Percentiles rank a stretch among this genome's conserved stretches.
Evolutionary conservation across 768 basidiomycete genomes (phyloP).

Genomic region (Hygrophoropsis aurantiaca): DNA sequence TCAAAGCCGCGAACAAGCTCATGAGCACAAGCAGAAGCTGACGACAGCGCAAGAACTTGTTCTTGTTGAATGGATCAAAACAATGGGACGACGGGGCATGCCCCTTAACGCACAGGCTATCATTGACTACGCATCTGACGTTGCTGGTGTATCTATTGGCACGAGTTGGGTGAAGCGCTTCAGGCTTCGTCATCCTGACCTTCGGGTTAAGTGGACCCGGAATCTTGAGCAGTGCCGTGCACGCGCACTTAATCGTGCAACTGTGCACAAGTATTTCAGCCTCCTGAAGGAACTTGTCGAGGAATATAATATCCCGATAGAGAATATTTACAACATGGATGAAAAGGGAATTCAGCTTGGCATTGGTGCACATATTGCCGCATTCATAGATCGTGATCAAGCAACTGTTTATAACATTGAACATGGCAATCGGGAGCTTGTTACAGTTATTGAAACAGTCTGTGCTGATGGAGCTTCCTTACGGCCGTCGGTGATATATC

Average conservation of each 20-base stretch:
- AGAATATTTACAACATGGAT: constrained; percentile 15
- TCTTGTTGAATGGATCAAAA: constrained; percentile 24
- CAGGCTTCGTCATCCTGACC: constrained; percentile 17
- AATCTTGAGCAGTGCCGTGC: constrained; percentile 24
- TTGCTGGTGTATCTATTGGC: constrained; percentile 16
- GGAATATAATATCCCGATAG: constrained; percentile 4
- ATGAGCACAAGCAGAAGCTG: no score
- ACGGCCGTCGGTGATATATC: constrained; percentile 33
- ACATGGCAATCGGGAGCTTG: constrained; percentile 35
- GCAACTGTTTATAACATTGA: constrained; percentile 1
- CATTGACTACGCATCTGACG: constrained; percentile 11
- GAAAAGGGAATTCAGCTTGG: constrained; percentile 14
- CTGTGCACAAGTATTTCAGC: constrained; percentile 19
- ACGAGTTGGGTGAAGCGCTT: constrained; percentile 19
- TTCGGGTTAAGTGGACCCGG: constrained; percentile 19
- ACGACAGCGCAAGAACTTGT: constrained; percentile 19
- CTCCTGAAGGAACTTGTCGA: constrained; percentile 7
- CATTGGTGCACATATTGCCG: constrained; percentile 2
- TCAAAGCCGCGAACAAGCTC: constrained; percentile 5
- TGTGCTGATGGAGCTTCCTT: constrained; percentile 34
- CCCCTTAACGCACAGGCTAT: constrained; percentile 16
- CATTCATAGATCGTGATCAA: constrained; percentile 8
- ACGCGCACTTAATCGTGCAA: constrained; percentile 16
- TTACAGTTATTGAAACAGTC: constrained; percentile 41
- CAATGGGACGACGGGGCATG: constrained; percentile 13